Base-by-base conservation (phyloP, 1,139 yeast genomes). In the Diutina siamensis region DNA sequence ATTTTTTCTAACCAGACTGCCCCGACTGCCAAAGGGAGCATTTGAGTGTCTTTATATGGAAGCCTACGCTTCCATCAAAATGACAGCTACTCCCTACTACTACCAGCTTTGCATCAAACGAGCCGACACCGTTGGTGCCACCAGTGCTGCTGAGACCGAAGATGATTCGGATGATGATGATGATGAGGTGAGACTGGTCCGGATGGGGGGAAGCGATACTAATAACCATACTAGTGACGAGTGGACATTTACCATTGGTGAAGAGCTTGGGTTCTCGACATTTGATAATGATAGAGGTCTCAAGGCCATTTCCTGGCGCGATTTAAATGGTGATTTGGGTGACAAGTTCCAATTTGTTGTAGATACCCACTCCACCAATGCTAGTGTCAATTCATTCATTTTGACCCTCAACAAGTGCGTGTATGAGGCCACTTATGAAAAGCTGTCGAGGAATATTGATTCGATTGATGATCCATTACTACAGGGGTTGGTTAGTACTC, bases 271-370 rank as follows among this genome's bases (percentile, higher is more conserved):
- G n/a, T 38, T 38, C 22, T 5, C 42, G 17, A 17, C 15, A 3
- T 38, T 25, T 10, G 42, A 38, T 12, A 38, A 38, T 25, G 42
- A 71, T 22, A 41, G 47, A 20, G 51, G 54, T 5, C 53, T 57
- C 2, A 71, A 68, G 40, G 78, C 82, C 1, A 73, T 92, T 41
- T 71, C 80, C 0, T 92, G 98, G 98, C 68, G 67, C 22, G 96
- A 92, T 54, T 59, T 80, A 46, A 82, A 82, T 45, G 96, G 95
- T 28, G 96, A 87, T 54, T 68, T 71, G n/a, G 97, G 89, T 15
- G 97, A 89, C 57, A 66, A 72, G 50, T 88, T 83, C 61, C 95
- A 87, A 61, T 89, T 87, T 62, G 71, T 83, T 19, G 76, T 88
- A 47, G 87, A 80, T 50, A 74, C 74, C 44, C 71, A 72, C n/a